Base-by-base conservation (phyloP, 2,329 filamentous ascomycete genomes). In the Zymoseptoria pseudotritici region DNA sequence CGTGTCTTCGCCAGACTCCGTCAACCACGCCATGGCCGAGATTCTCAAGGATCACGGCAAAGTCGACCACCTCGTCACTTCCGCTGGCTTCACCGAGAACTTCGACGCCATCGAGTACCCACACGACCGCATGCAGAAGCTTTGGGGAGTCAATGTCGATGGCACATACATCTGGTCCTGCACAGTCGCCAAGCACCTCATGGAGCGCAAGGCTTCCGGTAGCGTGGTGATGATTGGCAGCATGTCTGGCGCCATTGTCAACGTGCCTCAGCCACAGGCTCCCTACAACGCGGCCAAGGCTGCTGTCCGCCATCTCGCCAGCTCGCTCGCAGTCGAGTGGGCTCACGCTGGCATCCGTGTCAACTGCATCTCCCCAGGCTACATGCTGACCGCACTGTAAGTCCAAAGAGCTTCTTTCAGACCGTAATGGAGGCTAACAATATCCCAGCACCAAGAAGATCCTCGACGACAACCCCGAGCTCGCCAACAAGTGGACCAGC, bases 41-140 rank as follows among this genome's bases (percentile, higher is more conserved):
- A 83, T 93, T 66, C 73, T 93, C 55, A 56, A 52, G 4, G 76
- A 81, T 61, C 92, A 96, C 73, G 87, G 87, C 75, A 88, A 89
- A 75, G 91, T 97, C 68, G 91, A 96, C 77, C 87, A 90, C 76
- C 83, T 97, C 24, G 92, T 97, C 69, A 97, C 93, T 24, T 95
- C 91, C n/a, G 93, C 93, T 55, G 93, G 93, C 53, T 96, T 97
- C 78, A 94, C 90, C 13, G 93, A 97, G 79, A 97, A 97, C 79
- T 95, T 91, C 71, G 88, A 95, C 70, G 93, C 93, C 53, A 88
- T 92, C 70, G 86, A 87, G 67, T 97, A 97, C 77, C 92, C 92
- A 0, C 85, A 92, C 67, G 91, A 96, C 68, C 88, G 92, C 66
- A 87, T 97, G 76, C 86, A 92, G 76, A 95, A 96, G 80, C 85